Evolutionary conservation across 2,329 filamentous ascomycete genomes (phyloP), one percentile per base, ranked within the genome.

Genomic region (Thelonectria discophora): DNA sequence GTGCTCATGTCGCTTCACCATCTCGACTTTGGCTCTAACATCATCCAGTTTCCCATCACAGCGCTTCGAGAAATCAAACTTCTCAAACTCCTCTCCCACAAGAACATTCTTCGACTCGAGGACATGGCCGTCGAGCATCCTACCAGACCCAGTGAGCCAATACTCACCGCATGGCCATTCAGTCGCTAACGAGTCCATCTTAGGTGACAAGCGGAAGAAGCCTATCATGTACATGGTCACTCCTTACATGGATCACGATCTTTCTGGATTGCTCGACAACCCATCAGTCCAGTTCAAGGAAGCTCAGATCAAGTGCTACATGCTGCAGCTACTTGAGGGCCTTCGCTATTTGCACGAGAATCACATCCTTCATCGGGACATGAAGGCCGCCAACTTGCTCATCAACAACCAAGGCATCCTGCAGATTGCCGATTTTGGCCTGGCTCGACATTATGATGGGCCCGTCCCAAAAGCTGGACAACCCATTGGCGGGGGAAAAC

Each of bases 181-280:
- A 30, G 10, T 21, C 42, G 40, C 70, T 69, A 15, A 71, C 51
- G 13, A 40, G 15, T 42, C 18, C 13, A 42, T 7, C 30, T n/a
- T 71, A 89, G 88, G 86, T 70, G 91, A 94, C 75, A 92, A 92
- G 77, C 86, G 90, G 69, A 93, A 92, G 77, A 88, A 90, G 62
- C 89, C 90, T 3, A 94, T 94, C 69, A 93, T 99, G 83, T 98
- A 98, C 79, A 99, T 99, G 95, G 94, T 97, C 53, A 97, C 90
- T 46, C 95, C 94, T 7, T 99, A 99, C 77, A 97, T 98, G 93
- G 94, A 98, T 71, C 95, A 99, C 79, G 95, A 99, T 78, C 85
- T 99, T n/a, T 97, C 94, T 9, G 95, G 95, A 46, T 87, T 99
- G 30, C 88, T 99, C 71, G 95, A 98, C 76, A 99, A 99, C 72